phyloP scores from a whole-genome alignment of 2,329 filamentous ascomycete species.

The Apiospora koreana region DNA sequence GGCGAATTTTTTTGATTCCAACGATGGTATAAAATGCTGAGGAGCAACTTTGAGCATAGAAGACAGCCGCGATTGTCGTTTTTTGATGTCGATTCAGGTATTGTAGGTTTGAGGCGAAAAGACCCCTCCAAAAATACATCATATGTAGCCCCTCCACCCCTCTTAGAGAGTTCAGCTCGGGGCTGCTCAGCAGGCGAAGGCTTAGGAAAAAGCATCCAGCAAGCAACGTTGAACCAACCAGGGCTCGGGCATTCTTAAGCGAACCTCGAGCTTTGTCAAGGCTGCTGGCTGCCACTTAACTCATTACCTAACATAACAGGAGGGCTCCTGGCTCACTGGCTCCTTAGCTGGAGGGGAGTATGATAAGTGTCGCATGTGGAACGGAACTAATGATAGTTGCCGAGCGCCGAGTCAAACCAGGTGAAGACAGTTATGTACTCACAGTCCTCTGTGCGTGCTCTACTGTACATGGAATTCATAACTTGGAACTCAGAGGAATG shows the following conservation, averaged over 20 bases:
- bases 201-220: neutral
- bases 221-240: neutral
- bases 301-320: constrained; percentile 1
- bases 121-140: neutral
- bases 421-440: too few species aligned
- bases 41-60: neutral
- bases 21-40: neutral
- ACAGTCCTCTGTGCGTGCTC: too few species aligned
- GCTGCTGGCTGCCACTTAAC: neutral
- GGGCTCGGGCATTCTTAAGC: constrained; percentile 23
- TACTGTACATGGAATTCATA: too few species aligned
- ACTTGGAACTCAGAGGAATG: too few species aligned
- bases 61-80: too few species aligned
- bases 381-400: neutral
- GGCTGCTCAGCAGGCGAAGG: neutral
- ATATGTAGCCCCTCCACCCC: neutral
- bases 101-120: neutral
- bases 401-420: neutral
- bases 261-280: constrained; percentile 17
- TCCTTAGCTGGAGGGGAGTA: neutral
- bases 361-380: neutral
- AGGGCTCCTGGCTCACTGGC: too few species aligned
- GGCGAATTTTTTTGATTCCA: neutral
- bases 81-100: neutral
- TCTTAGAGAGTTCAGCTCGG: neutral